Base-by-base conservation (phyloP, 108 stramenopile species). In the Chaetoceros tenuissimus region DNA sequence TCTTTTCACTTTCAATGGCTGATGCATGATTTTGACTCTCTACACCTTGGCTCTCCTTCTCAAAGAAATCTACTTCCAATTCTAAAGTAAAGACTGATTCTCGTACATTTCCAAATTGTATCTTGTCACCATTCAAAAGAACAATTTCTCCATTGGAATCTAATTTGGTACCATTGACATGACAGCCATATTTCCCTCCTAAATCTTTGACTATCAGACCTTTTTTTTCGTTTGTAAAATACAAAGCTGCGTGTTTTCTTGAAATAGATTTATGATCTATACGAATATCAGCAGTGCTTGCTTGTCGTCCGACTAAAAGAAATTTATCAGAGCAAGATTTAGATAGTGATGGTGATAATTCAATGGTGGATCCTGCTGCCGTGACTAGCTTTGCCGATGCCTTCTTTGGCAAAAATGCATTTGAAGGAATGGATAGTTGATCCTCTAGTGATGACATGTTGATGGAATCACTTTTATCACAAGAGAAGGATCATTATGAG, bases 141-240 rank as follows among this genome's bases (percentile, higher is more conserved):
- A 43, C 57, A 2, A 67, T n/a, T 28, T 46, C 43, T 13, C 63
- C 65, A 64, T 75, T 72, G 20, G 68, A 72, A 24, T 68, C 67
- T 46, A 76, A 28, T 10, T 62, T 66, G 10, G 21, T 17, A 23
- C 60, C 62, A 53, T 81, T 62, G 16, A 84, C 77, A 26, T 58
- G 57, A 18, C 75, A 77, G 5, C 83, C 83, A 60, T 84, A 72
- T 45, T 84, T 84, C 29, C 78, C 77, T 30, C 83, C 83, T 40
- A 81, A 77, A 67, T 81, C 83, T 53, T 77, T 60, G 18, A 84
- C 31, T 19, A 80, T 55, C 0, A 78, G 34, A 19, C 30, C 28
- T 48, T 63, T 43, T 55, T 31, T 23, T n/a, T 22, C 22, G 23
- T 56, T 28, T 24, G 27, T 24, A 46, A 74, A 81, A 28, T 71